Evolutionary conservation across 306 rosid genomes (phyloP).

Genomic region (Inga laurina): DNA sequence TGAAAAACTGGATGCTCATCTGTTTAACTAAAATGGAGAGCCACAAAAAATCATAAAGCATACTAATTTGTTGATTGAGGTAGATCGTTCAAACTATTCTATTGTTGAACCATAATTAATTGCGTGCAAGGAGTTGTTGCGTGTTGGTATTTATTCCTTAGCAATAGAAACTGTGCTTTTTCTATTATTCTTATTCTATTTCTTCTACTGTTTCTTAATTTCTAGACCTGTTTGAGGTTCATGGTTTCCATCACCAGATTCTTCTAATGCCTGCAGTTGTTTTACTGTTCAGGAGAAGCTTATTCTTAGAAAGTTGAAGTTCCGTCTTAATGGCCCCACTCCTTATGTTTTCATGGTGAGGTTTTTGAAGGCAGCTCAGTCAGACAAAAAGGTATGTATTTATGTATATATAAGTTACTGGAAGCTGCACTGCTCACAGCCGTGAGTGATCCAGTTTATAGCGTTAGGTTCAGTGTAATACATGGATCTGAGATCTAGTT

Average conservation of each 20-base stretch:
- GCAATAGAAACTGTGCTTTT: neutral
- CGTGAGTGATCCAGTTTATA: too few relatives aligned
- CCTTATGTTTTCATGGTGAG: slow-evolving; percentile 91
- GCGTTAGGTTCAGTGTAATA: neutral
- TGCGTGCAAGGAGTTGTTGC: neutral
- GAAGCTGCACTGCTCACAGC: too few relatives aligned
- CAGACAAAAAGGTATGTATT: slow-evolving; percentile 61
- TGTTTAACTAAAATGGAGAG: neutral
- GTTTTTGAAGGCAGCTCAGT: slow-evolving; percentile 88
- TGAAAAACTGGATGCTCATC: neutral
- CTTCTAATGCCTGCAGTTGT: slow-evolving; percentile 17
- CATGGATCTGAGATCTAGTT: neutral
- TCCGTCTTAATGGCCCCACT: slow-evolving; percentile 80
- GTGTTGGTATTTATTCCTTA: neutral
- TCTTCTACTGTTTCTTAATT: neutral
- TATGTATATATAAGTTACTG: too few relatives aligned
- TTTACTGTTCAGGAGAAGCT: slow-evolving; percentile 70
- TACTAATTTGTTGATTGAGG: neutral
- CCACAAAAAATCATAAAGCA: neutral
- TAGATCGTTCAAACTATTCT: neutral
- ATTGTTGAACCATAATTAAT: neutral
- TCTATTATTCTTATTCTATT: neutral
- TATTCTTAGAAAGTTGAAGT: slow-evolving; percentile 71
- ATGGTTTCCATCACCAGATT: slow-evolving; percentile 21
- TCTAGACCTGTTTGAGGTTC: slow-evolving; percentile 4